Base-by-base conservation (phyloP, 176 grass and related monocot species). In the Elymus sibiricus region DNA sequence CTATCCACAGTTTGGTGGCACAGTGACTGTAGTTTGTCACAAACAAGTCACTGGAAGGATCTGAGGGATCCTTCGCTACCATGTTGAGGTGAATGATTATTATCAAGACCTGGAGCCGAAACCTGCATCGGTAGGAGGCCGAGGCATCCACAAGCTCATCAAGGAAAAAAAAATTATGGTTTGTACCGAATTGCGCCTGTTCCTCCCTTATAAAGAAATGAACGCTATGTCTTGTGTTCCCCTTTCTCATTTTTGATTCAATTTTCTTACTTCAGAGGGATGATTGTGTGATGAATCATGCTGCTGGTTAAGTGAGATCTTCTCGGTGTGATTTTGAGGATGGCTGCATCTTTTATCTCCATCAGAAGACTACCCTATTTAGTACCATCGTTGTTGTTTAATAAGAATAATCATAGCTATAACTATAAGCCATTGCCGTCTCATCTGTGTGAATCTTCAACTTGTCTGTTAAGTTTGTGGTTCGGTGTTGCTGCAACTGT, bases 51-150 rank as follows among this genome's bases (percentile, higher is more conserved):
- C 70, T 55, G 25, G 77, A 86, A 79, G 85, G 85, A 6, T 80
- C 77, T 73, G 69, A 35, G 78, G 85, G 19, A 68, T 82, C 43
- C 78, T 87, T 58, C 86, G 31, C 28, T 87, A 87, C 61, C 78
- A 55, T 39, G 42, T 76, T 38, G 79, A 82, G 59, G 47, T 87
- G 15, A 87, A 79, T 70, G 31, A 22, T 34, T 87, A 22, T 34
- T 87, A 65, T 28, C 80, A 88, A 55, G 73, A 88, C 65, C 81
- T 40, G 21, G 49, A 28, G 26, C 40, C 24, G 40, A 24, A 68
- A 77, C 24, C 22, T 7, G 58, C 55, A 74, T 38, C 55, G 87
- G 78, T 64, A 56, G 12, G 38, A 83, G 56, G 74, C 75, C 17
- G 22, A 79, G 75, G 70, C 62, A 70, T 79, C 76, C 22, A 47